phyloP scores from a whole-genome alignment of 306 rosid genomes.

The Acacia confusa region DNA sequence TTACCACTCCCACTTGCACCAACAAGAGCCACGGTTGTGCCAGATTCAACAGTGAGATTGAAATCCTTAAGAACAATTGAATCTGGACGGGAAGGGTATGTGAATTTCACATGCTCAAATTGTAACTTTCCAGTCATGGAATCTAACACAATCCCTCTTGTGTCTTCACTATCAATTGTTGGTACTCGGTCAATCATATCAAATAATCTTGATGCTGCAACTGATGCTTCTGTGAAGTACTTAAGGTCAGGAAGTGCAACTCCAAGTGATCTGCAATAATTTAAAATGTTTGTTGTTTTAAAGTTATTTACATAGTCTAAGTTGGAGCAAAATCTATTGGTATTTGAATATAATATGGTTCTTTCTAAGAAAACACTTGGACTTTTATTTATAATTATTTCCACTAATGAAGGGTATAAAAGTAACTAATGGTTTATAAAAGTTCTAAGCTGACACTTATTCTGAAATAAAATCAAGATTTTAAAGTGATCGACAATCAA shows the following conservation, averaged over 20 bases:
- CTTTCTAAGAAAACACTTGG: not conserved
- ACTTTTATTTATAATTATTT: not conserved
- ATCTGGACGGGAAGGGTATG: constrained; percentile 88
- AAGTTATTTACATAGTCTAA: not conserved
- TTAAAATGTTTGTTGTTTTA: not conserved
- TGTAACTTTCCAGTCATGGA: constrained; percentile 57
- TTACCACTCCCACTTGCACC: constrained; percentile 98
- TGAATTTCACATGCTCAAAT: constrained; percentile 67
- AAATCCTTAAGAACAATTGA: constrained; percentile 63
- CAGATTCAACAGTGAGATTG: constrained; percentile 74
- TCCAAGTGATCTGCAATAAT: constrained; percentile 82
- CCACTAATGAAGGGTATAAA: not conserved
- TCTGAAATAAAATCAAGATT: not conserved
- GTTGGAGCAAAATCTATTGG: not conserved
- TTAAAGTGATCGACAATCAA: not conserved
- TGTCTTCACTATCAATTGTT: constrained; percentile 69
- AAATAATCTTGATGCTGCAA: constrained; percentile 72
- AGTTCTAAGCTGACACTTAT: not conserved
- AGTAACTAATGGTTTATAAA: not conserved
- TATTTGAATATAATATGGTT: not conserved
- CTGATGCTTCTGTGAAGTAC: constrained; percentile 86
- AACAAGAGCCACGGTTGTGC: constrained; percentile 82
- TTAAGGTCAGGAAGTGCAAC: constrained; percentile 90
- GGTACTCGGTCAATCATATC: constrained; percentile 68
- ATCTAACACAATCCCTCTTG: constrained; percentile 50